Base-by-base conservation (phyloP, 1,139 yeast species). In the Geotrichum candidum region DNA sequence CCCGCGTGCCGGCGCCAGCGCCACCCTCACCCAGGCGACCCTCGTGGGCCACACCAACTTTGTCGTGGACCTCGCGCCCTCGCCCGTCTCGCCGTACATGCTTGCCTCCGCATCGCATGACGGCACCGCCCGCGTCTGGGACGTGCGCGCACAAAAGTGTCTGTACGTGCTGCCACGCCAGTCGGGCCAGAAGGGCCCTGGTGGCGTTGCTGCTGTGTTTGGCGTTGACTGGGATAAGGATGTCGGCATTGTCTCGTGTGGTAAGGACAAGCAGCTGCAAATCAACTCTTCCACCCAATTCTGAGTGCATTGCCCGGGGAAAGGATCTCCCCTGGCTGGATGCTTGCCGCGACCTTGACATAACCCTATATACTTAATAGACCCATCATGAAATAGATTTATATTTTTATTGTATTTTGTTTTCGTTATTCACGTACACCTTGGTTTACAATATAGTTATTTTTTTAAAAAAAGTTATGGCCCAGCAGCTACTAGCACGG, bases 41-140 rank as follows among this genome's bases (percentile, higher is more conserved):
- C 80, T 94, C 62, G 80, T 85, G 54, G 99, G 99, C 10, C 99
- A 94, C 75, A 84, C 89, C 57, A 92, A 92, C 76, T 91, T 94
- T 73, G 98, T 94, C 48, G 95, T 88, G 27, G 82, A 88, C 2
- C 78, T 94, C 66, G 84, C 87, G 53, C 83, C 88, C 5, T 82
- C 87, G 63, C 94, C 96, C 11, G 83, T 82, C 65, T 87, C 85
- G 68, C 68, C 69, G 58, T 86, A 90, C 74, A 84, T 90, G 86
- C 82, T 94, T 70, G 85, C 90, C 25, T 88, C 96, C 7, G 96
- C 88, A 22, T 90, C 97, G 15, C 97, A 91, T 73, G 99, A 94
- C 74, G 97, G 98, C 31, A 88, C 96, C 1, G 95, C 88, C 53
- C 87, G 91, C 69, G 88, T 94, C 25, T 94, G 99, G 99, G 99